A percentile compares a stretch with the other conserved stretches of the same genome.
Evolutionary conservation across 2,329 filamentous ascomycete species (phyloP).

Genomic region (Cephalotrichum gorgonifer): DNA sequence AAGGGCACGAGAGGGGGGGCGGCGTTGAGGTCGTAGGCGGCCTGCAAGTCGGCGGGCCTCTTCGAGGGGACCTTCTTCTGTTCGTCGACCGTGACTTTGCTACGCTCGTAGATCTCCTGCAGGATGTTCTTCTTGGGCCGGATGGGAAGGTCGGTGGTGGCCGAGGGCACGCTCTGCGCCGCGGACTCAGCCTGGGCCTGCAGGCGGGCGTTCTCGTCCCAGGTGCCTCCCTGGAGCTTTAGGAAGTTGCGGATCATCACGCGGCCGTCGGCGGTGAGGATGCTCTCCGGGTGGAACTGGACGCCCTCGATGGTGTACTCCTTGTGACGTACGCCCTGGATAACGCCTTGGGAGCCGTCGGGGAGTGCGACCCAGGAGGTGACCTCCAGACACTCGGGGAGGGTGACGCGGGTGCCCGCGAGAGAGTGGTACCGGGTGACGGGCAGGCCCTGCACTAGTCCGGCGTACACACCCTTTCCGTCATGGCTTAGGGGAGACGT

Average conservation of each 20-base stretch:
- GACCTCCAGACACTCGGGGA: constrained; percentile 78
- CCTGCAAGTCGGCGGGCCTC: constrained; percentile 72
- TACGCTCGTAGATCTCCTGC: constrained; percentile 79
- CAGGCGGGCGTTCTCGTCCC: constrained; percentile 65
- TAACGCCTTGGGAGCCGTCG: constrained; percentile 72
- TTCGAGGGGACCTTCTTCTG: constrained; percentile 84
- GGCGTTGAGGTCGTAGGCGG: constrained; percentile 73
- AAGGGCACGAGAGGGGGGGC: constrained; percentile 79
- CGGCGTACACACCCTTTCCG: constrained; percentile 78
- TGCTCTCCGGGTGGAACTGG: constrained; percentile 96
- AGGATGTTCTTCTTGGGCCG: constrained; percentile 71
- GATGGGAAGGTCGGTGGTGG: constrained; percentile 12
- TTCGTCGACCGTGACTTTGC: constrained; percentile 61
- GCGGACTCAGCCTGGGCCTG: constrained; percentile 32
- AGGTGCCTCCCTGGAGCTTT: constrained; percentile 78
- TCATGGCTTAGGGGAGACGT: constrained; percentile 88
- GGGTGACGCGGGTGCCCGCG: constrained; percentile 77
- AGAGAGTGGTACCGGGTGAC: constrained; percentile 96
- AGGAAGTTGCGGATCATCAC: constrained; percentile 91
- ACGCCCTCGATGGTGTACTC: constrained; percentile 87
- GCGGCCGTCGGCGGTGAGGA: constrained; percentile 80
- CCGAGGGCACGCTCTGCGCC: constrained; percentile 15
- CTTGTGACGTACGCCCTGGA: constrained; percentile 95
- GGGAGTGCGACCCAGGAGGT: constrained; percentile 78
- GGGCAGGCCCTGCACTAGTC: constrained; percentile 68